Evolutionary conservation across 108 stramenopile genomes (phyloP).

Genomic region (Cyclotella cryptica): DNA sequence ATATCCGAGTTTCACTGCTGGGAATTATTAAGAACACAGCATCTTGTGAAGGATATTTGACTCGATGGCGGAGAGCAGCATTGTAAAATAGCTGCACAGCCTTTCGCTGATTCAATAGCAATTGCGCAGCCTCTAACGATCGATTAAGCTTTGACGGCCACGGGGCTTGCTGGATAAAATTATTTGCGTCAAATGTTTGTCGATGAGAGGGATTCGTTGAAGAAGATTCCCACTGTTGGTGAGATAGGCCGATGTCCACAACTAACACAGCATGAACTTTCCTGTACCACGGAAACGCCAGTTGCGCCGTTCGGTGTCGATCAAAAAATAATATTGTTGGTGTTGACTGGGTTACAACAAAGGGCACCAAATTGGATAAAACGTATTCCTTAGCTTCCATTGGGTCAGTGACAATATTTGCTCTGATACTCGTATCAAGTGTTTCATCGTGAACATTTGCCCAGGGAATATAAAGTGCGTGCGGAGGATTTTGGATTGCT

Average conservation of each 20-base stretch:
- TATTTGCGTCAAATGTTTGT: not conserved
- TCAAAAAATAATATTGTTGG: slow-evolving; percentile 77
- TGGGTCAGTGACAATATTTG: slow-evolving; percentile 15
- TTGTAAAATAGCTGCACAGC: slow-evolving; percentile 57
- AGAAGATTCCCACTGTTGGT: slow-evolving; percentile 19
- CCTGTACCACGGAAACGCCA: slow-evolving; percentile 68
- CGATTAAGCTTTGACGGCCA: slow-evolving; percentile 33
- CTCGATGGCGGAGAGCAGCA: slow-evolving; percentile 46
- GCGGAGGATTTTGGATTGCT: slow-evolving; percentile 13
- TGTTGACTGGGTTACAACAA: slow-evolving; percentile 44
- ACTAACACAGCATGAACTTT: slow-evolving; percentile 68
- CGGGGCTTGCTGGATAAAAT: not conserved
- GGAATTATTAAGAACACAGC: slow-evolving; percentile 76
- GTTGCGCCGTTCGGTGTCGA: slow-evolving; percentile 59
- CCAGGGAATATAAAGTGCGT: slow-evolving; percentile 32
- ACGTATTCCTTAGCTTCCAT: slow-evolving; percentile 31
- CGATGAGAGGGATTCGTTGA: slow-evolving; percentile 1
- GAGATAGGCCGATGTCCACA: slow-evolving; percentile 54
- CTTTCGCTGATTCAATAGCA: slow-evolving; percentile 27
- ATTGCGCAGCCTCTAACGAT: slow-evolving; percentile 20
- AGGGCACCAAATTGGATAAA: slow-evolving; percentile 34
- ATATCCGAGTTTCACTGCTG: slow-evolving; percentile 62
- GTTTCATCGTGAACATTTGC: not conserved
- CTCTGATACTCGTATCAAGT: not conserved
- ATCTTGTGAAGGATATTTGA: slow-evolving; percentile 27